Percentiles rank a stretch among this genome's conserved stretches.
These are phyloP conservation scores for Mortierella polycephala DNA, from an alignment of 371 early-diverging fungal species.

Conservation along the genomic window DNA sequence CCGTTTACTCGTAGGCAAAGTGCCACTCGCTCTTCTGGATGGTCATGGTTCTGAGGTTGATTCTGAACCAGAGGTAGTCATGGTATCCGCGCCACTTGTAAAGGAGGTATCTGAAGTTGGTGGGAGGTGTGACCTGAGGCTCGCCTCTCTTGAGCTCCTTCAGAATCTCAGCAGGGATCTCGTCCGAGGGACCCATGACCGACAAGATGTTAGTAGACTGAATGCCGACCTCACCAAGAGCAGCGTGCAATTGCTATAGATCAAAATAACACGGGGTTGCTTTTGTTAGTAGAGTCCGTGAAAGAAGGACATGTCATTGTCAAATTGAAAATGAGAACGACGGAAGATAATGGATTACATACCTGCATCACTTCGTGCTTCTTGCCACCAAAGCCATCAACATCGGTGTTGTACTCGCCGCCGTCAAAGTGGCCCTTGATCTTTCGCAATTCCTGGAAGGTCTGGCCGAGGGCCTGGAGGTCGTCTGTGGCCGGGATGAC, in stretches of 20 bases:
- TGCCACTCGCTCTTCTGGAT: slow-evolving; percentile 57
- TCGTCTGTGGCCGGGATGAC: slow-evolving; percentile 3
- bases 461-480: slow-evolving; percentile 32
- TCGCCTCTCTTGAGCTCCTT: slow-evolving; percentile 7
- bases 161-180: slow-evolving; percentile 42
- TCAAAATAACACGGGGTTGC: background rate
- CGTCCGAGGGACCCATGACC: slow-evolving; percentile 38
- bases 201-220: slow-evolving; percentile 30
- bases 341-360: background rate
- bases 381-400: slow-evolving; percentile 61
- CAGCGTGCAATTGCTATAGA: slow-evolving; percentile 12
- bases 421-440: slow-evolving; percentile 63
- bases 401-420: slow-evolving; percentile 57
- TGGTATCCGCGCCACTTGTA: slow-evolving; percentile 69
- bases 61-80: slow-evolving; percentile 64
- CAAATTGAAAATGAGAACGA: slow-evolving; percentile 12
- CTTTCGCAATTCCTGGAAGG: slow-evolving; percentile 57
- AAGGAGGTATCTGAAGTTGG: slow-evolving; percentile 52
- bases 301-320: background rate
- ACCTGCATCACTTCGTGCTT: slow-evolving; percentile 63
- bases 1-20: slow-evolving; percentile 42
- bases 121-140: slow-evolving; percentile 1
- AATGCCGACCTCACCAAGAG: slow-evolving; percentile 59
- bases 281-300: background rate
- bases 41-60: slow-evolving; percentile 36